Evolutionary conservation across 306 rosid species (phyloP).

Genomic region (Corylus heterophylla): DNA sequence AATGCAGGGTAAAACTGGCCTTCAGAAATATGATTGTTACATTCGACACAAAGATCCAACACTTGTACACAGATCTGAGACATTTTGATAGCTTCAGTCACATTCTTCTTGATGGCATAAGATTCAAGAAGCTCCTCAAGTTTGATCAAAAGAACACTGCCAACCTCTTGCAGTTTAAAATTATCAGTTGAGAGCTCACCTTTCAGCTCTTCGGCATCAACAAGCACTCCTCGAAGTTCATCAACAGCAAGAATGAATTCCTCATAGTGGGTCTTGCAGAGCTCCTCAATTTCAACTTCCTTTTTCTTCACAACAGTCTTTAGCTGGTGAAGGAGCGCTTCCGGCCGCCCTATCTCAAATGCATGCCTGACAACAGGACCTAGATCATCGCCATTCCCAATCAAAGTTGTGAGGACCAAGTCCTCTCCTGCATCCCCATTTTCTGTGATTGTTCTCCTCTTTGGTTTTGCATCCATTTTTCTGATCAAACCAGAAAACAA

Average conservation of each 20-base stretch:
- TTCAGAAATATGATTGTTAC: slow-evolving; percentile 72
- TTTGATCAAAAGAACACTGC: slow-evolving; percentile 61
- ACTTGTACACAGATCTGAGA: slow-evolving; percentile 69
- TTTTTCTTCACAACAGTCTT: slow-evolving; percentile 74
- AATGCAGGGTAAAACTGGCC: slow-evolving; percentile 73
- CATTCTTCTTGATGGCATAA: slow-evolving; percentile 75
- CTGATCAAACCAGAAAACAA: slow-evolving; percentile 27
- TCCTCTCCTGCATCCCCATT: slow-evolving; percentile 82
- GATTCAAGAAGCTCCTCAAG: slow-evolving; percentile 96
- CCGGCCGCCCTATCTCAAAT: slow-evolving; percentile 84
- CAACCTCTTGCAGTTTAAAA: slow-evolving; percentile 88
- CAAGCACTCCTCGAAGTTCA: slow-evolving; percentile 89
- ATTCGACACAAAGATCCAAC: slow-evolving; percentile 88
- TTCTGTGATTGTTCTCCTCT: slow-evolving; percentile 56
- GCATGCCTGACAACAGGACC: slow-evolving; percentile 91
- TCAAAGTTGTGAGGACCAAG: slow-evolving; percentile 75
- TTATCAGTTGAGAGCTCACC: slow-evolving; percentile 88
- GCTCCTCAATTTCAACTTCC: slow-evolving; percentile 90
- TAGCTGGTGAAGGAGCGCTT: slow-evolving; percentile 81
- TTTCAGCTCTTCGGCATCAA: slow-evolving; percentile 94
- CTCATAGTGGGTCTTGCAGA: slow-evolving; percentile 96
- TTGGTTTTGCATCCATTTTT: slow-evolving; percentile 58
- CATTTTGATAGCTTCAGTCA: slow-evolving; percentile 78
- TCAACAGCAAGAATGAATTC: slow-evolving; percentile 96
- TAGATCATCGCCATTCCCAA: slow-evolving; percentile 85